phyloP scores from a whole-genome alignment of 169 alveolate species.

The Babesia microti region DNA sequence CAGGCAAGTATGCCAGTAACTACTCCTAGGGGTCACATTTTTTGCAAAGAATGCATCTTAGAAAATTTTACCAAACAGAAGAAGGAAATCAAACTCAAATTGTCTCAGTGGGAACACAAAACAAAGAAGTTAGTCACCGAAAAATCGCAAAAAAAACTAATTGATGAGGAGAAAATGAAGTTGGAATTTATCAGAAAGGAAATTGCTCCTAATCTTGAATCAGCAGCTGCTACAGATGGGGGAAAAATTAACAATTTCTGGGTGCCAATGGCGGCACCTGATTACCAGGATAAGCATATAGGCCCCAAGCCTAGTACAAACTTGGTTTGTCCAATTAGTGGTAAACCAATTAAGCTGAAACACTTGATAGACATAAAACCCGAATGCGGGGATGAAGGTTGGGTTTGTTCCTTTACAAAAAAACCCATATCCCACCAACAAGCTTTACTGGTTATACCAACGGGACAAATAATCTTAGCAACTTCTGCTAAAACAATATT shows the following conservation, averaged over 20 bases:
- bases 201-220: conserved; percentile 6
- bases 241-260: conserved; percentile 9
- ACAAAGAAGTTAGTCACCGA: conserved; percentile 10
- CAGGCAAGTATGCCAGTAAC: conserved; percentile 74
- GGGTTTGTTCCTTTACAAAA: conserved; percentile 62
- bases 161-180: background rate
- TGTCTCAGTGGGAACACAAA: conserved; percentile 29
- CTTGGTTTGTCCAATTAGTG: conserved; percentile 64
- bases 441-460: conserved; percentile 42
- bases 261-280: background rate
- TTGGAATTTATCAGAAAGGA: conserved; percentile 9
- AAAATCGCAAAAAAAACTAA: background rate
- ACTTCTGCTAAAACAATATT: conserved; percentile 13
- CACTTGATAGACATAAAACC: conserved; percentile 65
- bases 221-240: conserved; percentile 1
- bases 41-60: conserved; percentile 81
- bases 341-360: conserved; percentile 54
- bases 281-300: background rate
- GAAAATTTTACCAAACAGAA: conserved; percentile 74
- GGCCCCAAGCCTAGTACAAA: conserved; percentile 28
- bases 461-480: conserved; percentile 51
- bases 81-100: conserved; percentile 43
- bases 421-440: conserved; percentile 52
- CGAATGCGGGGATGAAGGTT: conserved; percentile 24
- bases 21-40: conserved; percentile 82